A percentile compares a stretch with the other conserved stretches of the same genome.
These are phyloP conservation scores for Lactarius trivialis DNA, from an alignment of 768 basidiomycete genomes.

Conservation along the genomic window DNA sequence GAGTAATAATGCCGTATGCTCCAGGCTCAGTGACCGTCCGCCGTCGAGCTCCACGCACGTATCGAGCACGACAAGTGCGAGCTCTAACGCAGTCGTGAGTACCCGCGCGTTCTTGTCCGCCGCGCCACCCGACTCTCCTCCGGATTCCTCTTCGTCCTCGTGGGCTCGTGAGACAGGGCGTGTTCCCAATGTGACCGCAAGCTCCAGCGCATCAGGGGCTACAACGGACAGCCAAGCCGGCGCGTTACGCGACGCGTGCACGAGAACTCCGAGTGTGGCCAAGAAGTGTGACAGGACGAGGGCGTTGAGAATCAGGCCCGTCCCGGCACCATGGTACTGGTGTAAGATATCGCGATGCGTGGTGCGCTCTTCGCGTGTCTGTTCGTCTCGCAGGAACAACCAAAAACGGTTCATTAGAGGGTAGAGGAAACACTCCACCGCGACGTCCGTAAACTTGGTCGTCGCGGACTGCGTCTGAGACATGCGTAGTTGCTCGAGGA, in stretches of 20 bases:
- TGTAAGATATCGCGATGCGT: conserved; percentile 46
- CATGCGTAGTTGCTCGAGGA: conserved; percentile 13
- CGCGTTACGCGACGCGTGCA: conserved; percentile 77
- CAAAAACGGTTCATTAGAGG: conserved; percentile 94
- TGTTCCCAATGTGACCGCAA: conserved; percentile 75
- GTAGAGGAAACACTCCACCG: conserved; percentile 82
- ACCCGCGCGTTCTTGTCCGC: conserved; percentile 62
- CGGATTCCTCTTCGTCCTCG: conserved; percentile 27
- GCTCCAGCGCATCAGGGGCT: conserved; percentile 75
- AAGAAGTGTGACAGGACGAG: conserved; percentile 71
- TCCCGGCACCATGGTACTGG: conserved; percentile 66
- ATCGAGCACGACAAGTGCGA: conserved; percentile 71
- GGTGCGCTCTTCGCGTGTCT: conserved; percentile 66
- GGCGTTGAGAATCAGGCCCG: conserved; percentile 76
- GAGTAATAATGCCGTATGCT: conserved; percentile 65
- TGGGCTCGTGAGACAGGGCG: conserved; percentile 46
- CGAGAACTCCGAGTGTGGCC: conserved; percentile 66
- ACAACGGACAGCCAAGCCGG: conserved; percentile 75
- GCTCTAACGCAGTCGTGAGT: conserved; percentile 67
- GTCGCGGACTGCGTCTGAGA: conserved; percentile 12
- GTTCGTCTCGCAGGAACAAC: conserved; percentile 84
- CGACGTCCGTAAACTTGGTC: conserved; percentile 57
- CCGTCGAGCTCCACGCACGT: conserved; percentile 68
- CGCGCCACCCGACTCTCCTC: conserved; percentile 16
- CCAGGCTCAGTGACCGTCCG: conserved; percentile 66